Percentiles rank a stretch among this genome's conserved stretches.
Conservation (phyloP, 2,329 filamentous ascomycete genomes). For the Dothistroma septosporum region DNA sequence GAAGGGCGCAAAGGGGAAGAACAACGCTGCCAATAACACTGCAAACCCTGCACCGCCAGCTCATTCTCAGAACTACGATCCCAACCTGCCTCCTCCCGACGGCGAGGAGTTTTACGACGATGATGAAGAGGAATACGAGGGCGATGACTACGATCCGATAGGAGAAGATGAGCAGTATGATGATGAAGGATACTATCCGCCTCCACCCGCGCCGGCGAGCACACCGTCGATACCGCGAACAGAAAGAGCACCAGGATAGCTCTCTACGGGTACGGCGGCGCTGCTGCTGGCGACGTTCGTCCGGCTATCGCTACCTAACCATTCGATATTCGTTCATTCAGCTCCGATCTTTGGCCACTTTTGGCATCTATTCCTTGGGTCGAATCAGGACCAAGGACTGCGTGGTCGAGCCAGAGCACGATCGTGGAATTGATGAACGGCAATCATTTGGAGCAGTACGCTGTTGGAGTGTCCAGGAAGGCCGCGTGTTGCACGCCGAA, state of each 20-base stretch:
- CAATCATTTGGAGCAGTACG: not conserved
- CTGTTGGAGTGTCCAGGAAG: not conserved
- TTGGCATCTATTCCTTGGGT: not conserved
- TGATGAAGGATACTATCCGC: constrained; percentile 24
- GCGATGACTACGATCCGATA: constrained; percentile 29
- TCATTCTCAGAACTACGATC: constrained; percentile 28
- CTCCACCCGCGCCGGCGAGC: constrained; percentile 22
- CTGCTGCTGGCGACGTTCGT: constrained; percentile 7
- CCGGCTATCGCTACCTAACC: not conserved
- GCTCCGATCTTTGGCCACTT: not conserved
- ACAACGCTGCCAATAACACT: constrained; percentile 21
- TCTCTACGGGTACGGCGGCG: constrained; percentile 18
- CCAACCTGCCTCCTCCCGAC: constrained; percentile 28
- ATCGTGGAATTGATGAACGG: not conserved
- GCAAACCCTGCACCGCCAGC: constrained; percentile 17
- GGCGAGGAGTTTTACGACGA: constrained; percentile 34
- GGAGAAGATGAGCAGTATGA: constrained; percentile 25
- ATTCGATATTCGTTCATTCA: not conserved
- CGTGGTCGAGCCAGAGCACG: not conserved
- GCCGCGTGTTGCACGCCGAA: constrained; percentile 11
- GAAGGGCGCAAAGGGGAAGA: constrained; percentile 63
- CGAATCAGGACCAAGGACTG: not conserved
- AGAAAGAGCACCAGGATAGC: constrained; percentile 16
- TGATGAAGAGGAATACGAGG: constrained; percentile 25
- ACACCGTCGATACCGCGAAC: constrained; percentile 15